phyloP scores from a whole-genome alignment of 805 yeast genomes.

The Clavispora santaluciae region DNA sequence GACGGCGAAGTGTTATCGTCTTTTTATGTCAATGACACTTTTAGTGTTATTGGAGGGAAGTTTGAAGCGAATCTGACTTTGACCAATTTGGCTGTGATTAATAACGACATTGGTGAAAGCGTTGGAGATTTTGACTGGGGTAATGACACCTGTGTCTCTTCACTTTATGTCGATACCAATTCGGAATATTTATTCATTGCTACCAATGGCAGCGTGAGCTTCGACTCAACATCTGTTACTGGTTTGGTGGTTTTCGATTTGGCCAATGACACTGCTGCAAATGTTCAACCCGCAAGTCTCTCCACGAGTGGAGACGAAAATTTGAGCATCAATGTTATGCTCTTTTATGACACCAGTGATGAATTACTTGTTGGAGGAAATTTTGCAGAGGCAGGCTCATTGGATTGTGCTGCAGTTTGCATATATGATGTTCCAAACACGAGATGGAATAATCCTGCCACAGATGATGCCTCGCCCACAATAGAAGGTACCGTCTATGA shows the following conservation, averaged over 20 bases:
- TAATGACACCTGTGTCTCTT: slow-evolving; percentile 20
- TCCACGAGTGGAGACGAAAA: slow-evolving; percentile 41
- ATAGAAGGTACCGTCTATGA: slow-evolving; percentile 46
- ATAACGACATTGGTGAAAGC: slow-evolving; percentile 13
- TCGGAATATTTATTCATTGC: slow-evolving; percentile 41
- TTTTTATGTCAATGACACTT: slow-evolving; percentile 43
- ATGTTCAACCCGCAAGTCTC: slow-evolving; percentile 47
- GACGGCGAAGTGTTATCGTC: slow-evolving; percentile 27
- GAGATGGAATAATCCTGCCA: slow-evolving; percentile 49
- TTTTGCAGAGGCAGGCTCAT: slow-evolving; percentile 54
- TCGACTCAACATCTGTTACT: slow-evolving; percentile 18
- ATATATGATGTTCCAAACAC: slow-evolving; percentile 51
- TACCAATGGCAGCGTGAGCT: slow-evolving; percentile 32
- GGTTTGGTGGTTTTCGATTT: slow-evolving; percentile 56
- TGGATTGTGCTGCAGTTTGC: slow-evolving; percentile 61
- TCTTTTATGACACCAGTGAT: slow-evolving; percentile 26
- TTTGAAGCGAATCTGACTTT: slow-evolving; percentile 31
- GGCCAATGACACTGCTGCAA: slow-evolving; percentile 33
- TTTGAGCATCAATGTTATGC: slow-evolving; percentile 32
- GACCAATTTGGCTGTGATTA: slow-evolving; percentile 28
- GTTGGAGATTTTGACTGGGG: slow-evolving; percentile 26
- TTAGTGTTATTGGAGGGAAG: slow-evolving; percentile 57
- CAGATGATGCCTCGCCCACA: slow-evolving; percentile 15
- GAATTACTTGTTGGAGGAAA: slow-evolving; percentile 68
- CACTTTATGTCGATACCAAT: slow-evolving; percentile 33